A percentile compares a stretch with the other conserved stretches of the same genome.
Conservation (phyloP, 768 basidiomycete genomes). For the Crucibulum laeve region DNA sequence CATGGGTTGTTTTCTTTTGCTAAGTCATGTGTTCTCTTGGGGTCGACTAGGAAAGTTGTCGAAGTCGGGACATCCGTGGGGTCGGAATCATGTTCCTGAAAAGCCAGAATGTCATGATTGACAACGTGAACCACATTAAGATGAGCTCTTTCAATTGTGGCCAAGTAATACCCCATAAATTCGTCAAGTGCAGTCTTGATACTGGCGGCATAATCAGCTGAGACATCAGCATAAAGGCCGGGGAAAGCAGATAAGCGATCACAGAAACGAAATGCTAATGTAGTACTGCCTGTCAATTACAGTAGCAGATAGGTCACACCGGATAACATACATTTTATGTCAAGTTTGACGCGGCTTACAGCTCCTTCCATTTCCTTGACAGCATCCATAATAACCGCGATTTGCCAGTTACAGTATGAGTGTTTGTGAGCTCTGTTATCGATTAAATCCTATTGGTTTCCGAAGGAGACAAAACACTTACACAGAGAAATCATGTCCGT, state of each 20-base stretch:
- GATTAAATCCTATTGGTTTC: not conserved
- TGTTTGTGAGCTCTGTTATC: constrained; percentile 5
- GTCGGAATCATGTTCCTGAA: not conserved
- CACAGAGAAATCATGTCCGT: constrained; percentile 5
- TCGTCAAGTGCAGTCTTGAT: constrained; percentile 3
- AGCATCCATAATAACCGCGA: constrained; percentile 12
- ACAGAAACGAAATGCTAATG: constrained; percentile 9
- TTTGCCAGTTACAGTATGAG: constrained; percentile 9
- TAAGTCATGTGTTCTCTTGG: not conserved
- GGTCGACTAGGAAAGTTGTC: not conserved
- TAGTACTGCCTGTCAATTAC: too few species aligned
- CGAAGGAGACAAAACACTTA: constrained; percentile 3
- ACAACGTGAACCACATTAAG: not conserved
- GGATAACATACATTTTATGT: constrained; percentile 11
- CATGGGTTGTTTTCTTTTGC: not conserved
- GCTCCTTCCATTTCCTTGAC: constrained; percentile 8
- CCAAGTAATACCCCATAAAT: constrained; percentile 5
- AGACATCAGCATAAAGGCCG: not conserved
- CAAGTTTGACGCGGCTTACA: constrained; percentile 7
- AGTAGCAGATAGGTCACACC: not conserved
- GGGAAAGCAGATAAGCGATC: constrained; percentile 7
- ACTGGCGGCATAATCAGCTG: not conserved
- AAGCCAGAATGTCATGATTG: not conserved
- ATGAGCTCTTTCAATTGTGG: not conserved
- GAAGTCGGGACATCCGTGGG: not conserved